These are phyloP conservation scores for Ganoderma boninense DNA, from an alignment of 1,284 basidiomycete genomes.

Conservation along the genomic window DNA sequence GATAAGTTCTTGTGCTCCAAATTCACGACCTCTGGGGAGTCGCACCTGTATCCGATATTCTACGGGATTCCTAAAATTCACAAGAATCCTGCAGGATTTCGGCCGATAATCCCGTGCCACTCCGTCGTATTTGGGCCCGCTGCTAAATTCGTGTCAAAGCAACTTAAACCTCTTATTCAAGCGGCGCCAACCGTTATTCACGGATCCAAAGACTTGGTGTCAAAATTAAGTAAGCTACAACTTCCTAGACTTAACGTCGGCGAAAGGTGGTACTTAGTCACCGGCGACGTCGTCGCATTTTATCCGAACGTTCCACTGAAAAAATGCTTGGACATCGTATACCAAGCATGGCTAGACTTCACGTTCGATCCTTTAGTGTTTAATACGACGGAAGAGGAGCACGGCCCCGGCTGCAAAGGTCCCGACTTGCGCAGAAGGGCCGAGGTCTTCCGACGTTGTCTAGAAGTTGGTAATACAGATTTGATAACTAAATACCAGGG, in stretches of 20 bases:
- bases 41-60: not conserved
- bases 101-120: slow-evolving; percentile 18
- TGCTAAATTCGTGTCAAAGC: slow-evolving; percentile 12
- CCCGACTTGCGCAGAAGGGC: no score
- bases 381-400: no score
- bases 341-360: no score
- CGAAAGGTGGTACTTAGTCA: slow-evolving; percentile 8
- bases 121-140: not conserved
- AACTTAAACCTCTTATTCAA: slow-evolving; percentile 14
- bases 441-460: no score
- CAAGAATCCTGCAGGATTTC: slow-evolving; percentile 15
- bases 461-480: no score
- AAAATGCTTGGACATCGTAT: no score
- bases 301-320: slow-evolving; percentile 15
- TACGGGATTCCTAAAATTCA: slow-evolving; percentile 20
- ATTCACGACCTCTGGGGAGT: not conserved
- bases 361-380: no score
- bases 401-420: no score
- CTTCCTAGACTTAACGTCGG: not conserved
- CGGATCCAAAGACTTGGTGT: slow-evolving; percentile 16
- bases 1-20: not conserved
- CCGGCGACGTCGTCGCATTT: slow-evolving; percentile 20
- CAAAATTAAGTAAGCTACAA: slow-evolving; percentile 8
- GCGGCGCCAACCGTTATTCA: slow-evolving; percentile 18
- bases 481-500: no score